Percentiles rank a stretch among this genome's conserved stretches.
Conservation (phyloP, 192 early-diverging fungal genomes). For the Coemansia sp. region DNA sequence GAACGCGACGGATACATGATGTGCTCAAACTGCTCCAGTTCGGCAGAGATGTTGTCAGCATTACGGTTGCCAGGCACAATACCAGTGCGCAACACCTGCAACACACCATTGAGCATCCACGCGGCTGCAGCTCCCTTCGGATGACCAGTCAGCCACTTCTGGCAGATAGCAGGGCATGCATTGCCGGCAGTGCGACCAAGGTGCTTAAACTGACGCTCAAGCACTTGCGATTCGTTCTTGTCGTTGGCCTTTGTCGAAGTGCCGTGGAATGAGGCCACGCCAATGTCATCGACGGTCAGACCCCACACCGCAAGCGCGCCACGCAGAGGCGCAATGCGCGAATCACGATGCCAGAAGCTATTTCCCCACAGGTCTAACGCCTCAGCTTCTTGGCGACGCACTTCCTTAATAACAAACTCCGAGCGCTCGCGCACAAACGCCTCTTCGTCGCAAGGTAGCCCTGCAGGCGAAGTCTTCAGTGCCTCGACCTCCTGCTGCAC, state of each 20-base stretch:
- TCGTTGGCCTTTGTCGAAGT: constrained; percentile 36
- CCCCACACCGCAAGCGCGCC: constrained; percentile 71
- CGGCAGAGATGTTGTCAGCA: constrained; percentile 53
- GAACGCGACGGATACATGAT: constrained; percentile 82
- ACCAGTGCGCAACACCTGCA: constrained; percentile 81
- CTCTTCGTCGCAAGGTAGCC: constrained; percentile 55
- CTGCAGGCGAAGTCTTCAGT: constrained; percentile 22
- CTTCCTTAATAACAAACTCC: constrained; percentile 62
- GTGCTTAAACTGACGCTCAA: constrained; percentile 29
- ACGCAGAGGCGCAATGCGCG: constrained; percentile 80
- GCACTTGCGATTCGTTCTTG: constrained; percentile 38
- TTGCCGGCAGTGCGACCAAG: constrained; percentile 33
- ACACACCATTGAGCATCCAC: constrained; percentile 94
- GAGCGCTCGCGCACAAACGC: constrained; percentile 28
- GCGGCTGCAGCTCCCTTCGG: constrained; percentile 93
- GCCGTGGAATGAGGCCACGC: constrained; percentile 30
- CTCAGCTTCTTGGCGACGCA: constrained; percentile 75
- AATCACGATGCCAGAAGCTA: constrained; percentile 77
- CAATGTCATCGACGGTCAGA: constrained; percentile 29
- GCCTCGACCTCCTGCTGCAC: constrained; percentile 33
- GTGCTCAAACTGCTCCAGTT: constrained; percentile 80
- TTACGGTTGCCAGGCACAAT: constrained; percentile 86
- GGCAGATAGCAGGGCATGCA: constrained; percentile 31
- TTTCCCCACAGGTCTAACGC: constrained; percentile 78
- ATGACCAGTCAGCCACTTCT: constrained; percentile 39